phyloP scores from a whole-genome alignment of 2,329 filamentous ascomycete genomes.

The Fusarium siculi region DNA sequence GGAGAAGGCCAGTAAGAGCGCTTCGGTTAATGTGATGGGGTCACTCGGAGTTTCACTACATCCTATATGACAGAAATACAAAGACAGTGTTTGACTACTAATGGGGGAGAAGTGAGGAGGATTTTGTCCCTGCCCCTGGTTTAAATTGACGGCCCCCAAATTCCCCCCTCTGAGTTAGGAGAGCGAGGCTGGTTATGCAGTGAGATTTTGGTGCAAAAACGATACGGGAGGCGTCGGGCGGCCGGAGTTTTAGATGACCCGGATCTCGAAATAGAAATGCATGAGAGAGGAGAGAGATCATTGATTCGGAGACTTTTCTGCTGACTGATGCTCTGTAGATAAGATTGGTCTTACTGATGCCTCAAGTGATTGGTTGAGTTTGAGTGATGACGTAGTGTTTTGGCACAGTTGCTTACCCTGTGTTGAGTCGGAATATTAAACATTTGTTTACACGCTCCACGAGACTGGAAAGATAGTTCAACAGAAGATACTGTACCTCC shows the following conservation, averaged over 20 bases:
- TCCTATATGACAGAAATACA: neutral
- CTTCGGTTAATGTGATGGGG: neutral
- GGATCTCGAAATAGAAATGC: neutral
- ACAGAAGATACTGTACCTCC: too few relatives aligned
- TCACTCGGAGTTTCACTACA: neutral
- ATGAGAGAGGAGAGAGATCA: neutral
- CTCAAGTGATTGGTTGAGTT: too few relatives aligned
- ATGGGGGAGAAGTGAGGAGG: fast-evolving
- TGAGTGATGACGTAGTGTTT: too few relatives aligned
- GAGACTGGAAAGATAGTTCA: too few relatives aligned
- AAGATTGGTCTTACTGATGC: neutral
- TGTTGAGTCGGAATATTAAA: too few relatives aligned
- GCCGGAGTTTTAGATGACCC: neutral
- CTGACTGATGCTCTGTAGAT: neutral
- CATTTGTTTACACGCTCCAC: too few relatives aligned
- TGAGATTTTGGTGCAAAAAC: neutral
- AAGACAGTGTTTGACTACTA: fast-evolving
- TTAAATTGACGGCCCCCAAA: neutral
- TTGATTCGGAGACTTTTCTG: neutral
- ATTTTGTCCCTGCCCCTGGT: neutral
- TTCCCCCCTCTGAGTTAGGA: neutral
- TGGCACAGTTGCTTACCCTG: too few relatives aligned
- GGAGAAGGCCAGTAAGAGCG: neutral
- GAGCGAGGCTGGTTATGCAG: neutral
- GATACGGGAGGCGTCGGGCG: neutral